Conservation (phyloP, 2,329 filamentous ascomycete genomes). For the Colletotrichum lentis region DNA sequence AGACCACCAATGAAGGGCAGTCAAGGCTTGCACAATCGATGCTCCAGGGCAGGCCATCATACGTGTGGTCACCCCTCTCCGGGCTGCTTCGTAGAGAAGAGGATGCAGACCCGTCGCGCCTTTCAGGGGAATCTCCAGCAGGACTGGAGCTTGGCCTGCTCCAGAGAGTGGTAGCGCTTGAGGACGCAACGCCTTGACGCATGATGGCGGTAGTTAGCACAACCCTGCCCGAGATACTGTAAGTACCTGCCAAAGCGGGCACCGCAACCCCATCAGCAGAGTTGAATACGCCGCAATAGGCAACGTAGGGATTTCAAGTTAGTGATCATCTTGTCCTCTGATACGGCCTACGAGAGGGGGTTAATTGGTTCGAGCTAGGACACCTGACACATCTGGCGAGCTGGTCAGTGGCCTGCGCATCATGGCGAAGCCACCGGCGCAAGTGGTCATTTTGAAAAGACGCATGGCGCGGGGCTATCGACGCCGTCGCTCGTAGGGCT, state of each 20-base stretch:
- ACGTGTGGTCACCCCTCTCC: neutral
- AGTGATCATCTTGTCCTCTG: constrained; percentile 1
- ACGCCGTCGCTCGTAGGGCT: constrained; percentile 20
- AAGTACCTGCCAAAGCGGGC: constrained; percentile 1
- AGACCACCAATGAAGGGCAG: neutral
- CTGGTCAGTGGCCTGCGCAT: constrained; percentile 14
- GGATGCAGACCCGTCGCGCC: constrained; percentile 21
- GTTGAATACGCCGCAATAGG: constrained; percentile 29
- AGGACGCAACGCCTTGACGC: constrained; percentile 27
- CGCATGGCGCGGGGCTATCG: constrained; percentile 31
- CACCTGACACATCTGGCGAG: constrained; percentile 19
- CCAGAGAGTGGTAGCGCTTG: constrained; percentile 10
- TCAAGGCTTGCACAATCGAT: neutral
- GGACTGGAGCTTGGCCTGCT: constrained; percentile 21
- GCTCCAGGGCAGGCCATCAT: constrained; percentile 17
- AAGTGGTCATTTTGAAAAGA: constrained; percentile 26
- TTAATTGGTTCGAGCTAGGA: constrained; percentile 2
- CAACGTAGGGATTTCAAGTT: constrained; percentile 10
- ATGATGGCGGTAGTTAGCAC: constrained; percentile 32
- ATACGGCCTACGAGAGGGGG: constrained; percentile 19
- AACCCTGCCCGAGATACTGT: constrained; percentile 20
- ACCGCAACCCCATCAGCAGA: neutral
- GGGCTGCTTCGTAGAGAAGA: constrained; percentile 13
- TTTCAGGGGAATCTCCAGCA: constrained; percentile 26
- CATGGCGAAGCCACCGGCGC: constrained; percentile 35